phyloP scores from a whole-genome alignment of 2,329 filamentous ascomycete genomes.

The Cyphellophora attinorum region DNA sequence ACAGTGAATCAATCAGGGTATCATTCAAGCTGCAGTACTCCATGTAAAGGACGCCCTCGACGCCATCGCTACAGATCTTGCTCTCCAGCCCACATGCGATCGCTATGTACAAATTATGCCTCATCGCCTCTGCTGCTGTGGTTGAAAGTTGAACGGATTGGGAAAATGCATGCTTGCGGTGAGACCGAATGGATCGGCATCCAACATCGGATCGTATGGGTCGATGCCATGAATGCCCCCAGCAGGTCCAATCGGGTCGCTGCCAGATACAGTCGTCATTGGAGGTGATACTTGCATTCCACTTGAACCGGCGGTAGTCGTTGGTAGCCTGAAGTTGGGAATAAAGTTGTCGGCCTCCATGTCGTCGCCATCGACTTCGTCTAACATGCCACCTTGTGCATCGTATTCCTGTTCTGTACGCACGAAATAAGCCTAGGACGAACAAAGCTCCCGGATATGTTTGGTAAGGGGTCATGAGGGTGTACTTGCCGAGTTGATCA shows the following conservation, averaged over 20 bases:
- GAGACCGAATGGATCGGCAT: conserved; percentile 87
- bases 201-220: conserved; percentile 75
- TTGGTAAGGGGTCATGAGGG: conserved; percentile 36
- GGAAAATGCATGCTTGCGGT: conserved; percentile 94
- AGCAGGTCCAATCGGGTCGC: conserved; percentile 22
- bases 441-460: conserved; percentile 47
- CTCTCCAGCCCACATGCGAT: conserved; percentile 1
- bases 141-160: conserved; percentile 54
- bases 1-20: too few species aligned
- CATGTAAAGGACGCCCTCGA: conserved; percentile 1
- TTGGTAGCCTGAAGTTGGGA: conserved; percentile 33
- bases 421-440: conserved; percentile 59
- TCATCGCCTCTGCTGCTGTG: conserved; percentile 9
- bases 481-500: conserved; percentile 83
- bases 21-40: conserved; percentile 1
- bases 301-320: conserved; percentile 23
- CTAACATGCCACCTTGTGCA: conserved; percentile 77
- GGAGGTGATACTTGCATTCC: conserved; percentile 33
- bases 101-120: not conserved
- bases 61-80: conserved; percentile 10
- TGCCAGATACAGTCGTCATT: conserved; percentile 27
- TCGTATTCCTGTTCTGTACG: conserved; percentile 93
- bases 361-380: conserved; percentile 64
- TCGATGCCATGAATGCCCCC: conserved; percentile 46
- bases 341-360: conserved; percentile 61